phyloP scores from a whole-genome alignment of 2,329 filamentous ascomycete species.

The Tolypocladium sp. region DNA sequence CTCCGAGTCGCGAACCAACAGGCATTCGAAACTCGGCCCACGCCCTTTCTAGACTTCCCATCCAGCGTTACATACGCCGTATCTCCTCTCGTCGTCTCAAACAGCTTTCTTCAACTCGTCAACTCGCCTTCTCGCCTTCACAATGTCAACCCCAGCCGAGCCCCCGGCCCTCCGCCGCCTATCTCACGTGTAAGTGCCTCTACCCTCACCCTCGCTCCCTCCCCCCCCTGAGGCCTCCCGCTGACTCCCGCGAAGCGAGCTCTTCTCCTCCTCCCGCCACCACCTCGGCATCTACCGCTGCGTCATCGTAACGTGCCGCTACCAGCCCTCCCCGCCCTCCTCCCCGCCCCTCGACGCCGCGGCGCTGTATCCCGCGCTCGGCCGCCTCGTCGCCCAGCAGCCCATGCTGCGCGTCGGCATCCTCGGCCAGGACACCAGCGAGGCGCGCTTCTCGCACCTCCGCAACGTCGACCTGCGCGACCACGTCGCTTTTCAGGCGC shows the following conservation, averaged over 20 bases:
- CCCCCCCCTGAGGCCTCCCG: neutral
- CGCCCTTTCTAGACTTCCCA: neutral
- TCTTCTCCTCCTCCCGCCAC: constrained; percentile 36
- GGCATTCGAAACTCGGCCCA: neutral
- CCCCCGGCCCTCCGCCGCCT: neutral
- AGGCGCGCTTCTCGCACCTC: constrained; percentile 34
- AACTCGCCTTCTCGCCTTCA: neutral
- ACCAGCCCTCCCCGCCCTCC: constrained; percentile 16
- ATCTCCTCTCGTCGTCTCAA: neutral
- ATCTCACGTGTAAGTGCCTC: neutral
- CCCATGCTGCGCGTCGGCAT: constrained; percentile 41
- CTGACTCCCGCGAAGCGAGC: constrained; percentile 24
- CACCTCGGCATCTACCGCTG: constrained; percentile 36
- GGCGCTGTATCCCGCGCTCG: constrained; percentile 27
- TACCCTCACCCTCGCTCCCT: neutral
- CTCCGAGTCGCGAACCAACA: neutral
- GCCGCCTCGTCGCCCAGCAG: constrained; percentile 30
- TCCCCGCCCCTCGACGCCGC: constrained; percentile 1
- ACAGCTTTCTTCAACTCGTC: too few species aligned
- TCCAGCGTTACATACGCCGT: too few species aligned
- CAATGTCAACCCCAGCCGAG: neutral
- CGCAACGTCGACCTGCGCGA: constrained; percentile 30
- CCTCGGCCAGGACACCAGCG: constrained; percentile 29
- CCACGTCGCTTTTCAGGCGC: constrained; percentile 27
- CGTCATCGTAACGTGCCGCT: constrained; percentile 36